These are phyloP conservation scores for Kazachstania sp. DNA, from an alignment of 1,139 yeast species.

Conservation along the genomic window DNA sequence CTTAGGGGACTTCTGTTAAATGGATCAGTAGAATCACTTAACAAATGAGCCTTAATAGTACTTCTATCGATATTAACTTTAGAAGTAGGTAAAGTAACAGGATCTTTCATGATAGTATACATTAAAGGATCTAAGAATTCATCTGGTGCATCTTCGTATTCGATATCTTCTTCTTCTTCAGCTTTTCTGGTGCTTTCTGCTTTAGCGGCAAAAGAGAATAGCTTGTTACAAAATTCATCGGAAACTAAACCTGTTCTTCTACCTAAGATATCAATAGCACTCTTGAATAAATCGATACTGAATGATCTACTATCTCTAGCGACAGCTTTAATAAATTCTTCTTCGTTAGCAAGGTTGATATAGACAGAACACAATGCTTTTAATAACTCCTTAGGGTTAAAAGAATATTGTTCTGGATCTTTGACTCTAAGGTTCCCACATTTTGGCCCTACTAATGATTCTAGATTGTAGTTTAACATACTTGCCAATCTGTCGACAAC, in stretches of 20 bases:
- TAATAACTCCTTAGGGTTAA: conserved; percentile 69
- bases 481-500: conserved; percentile 90
- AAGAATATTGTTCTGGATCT: conserved; percentile 75
- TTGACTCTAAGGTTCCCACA: conserved; percentile 81
- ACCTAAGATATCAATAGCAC: conserved; percentile 59
- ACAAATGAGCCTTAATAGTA: conserved; percentile 85
- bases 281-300: conserved; percentile 50
- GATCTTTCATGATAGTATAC: conserved; percentile 93
- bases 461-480: conserved; percentile 87
- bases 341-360: conserved; percentile 56
- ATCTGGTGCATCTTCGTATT: conserved; percentile 90
- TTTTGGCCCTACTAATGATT: conserved; percentile 88
- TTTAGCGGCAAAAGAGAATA: conserved; percentile 48
- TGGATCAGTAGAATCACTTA: conserved; percentile 95
- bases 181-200: conserved; percentile 55
- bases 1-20: conserved; percentile 88
- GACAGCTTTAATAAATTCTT: conserved; percentile 66
- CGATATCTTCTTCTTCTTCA: conserved; percentile 77
- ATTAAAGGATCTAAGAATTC: conserved; percentile 94
- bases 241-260: conserved; percentile 46
- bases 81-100: conserved; percentile 84
- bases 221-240: conserved; percentile 43
- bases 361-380: conserved; percentile 66
- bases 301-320: conserved; percentile 90
- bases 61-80: conserved; percentile 77